A percentile compares a stretch with the other conserved stretches of the same genome.
These are phyloP conservation scores for Pleurotus sapidus DNA, from an alignment of 768 basidiomycete genomes.

Conservation along the genomic window DNA sequence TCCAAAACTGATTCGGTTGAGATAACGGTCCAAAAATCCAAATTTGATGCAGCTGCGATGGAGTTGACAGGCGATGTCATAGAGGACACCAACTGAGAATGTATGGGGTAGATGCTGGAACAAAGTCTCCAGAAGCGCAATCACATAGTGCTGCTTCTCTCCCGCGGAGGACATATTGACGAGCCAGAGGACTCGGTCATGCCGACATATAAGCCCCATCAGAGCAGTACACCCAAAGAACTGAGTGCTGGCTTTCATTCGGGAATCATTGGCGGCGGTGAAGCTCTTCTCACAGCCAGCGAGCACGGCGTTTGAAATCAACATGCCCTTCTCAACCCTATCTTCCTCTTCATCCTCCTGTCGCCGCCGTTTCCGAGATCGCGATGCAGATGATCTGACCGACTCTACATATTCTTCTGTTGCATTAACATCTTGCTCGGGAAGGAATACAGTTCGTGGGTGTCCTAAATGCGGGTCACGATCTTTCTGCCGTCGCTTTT, in stretches of 20 bases:
- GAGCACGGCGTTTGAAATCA: conserved; percentile 24
- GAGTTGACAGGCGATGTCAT: conserved; percentile 37
- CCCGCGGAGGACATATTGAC: conserved; percentile 33
- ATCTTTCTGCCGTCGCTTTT: conserved; percentile 20
- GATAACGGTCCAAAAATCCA: conserved; percentile 20
- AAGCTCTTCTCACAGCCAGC: conserved; percentile 31
- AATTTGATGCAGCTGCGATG: conserved; percentile 22
- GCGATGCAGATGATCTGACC: background rate
- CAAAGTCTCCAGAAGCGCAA: conserved; percentile 26
- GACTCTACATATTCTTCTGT: conserved; percentile 18
- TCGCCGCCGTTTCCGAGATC: background rate
- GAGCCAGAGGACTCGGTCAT: conserved; percentile 30
- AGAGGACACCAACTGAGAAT: conserved; percentile 21
- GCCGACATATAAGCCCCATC: conserved; percentile 34
- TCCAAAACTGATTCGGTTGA: conserved; percentile 22
- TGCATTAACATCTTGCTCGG: conserved; percentile 13
- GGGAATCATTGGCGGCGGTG: conserved; percentile 22
- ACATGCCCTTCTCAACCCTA: conserved; percentile 17
- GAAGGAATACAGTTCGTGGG: conserved; percentile 18
- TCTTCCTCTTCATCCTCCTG: conserved; percentile 2
- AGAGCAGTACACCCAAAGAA: conserved; percentile 29
- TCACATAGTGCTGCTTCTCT: conserved; percentile 29
- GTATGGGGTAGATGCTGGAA: conserved; percentile 27
- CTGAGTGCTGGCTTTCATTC: conserved; percentile 24
- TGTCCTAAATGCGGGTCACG: conserved; percentile 16